Base-by-base conservation (phyloP, 1,284 basidiomycete genomes). In the Naganishia cerealis region DNA sequence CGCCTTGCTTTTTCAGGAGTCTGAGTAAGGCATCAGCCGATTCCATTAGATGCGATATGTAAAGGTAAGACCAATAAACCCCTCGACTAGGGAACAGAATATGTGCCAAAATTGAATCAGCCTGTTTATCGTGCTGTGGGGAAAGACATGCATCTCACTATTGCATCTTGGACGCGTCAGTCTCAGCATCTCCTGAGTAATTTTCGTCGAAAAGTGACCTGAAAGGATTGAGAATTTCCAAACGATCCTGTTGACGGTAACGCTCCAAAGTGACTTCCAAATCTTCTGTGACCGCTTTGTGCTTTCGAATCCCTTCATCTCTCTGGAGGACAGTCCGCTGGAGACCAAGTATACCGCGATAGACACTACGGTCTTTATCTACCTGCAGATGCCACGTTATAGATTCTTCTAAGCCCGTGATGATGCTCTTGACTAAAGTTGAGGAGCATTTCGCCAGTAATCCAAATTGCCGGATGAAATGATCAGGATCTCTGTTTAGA, bases 171-270 rank as follows among this genome's bases (percentile, higher is more conserved):
- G 62, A 59, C 54, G 67, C 67, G 40, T 71, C 67, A 53, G 67
- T 38, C 42, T 72, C 70, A 26, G 71, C 73, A 26, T 69, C 56
- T 21, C 71, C 69, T 15, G 68, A 72, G 66, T 79, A 74, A 29
- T 70, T 70, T 0, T 84, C 79, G 59, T 88, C 86, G 68, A 91
- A 87, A 0, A 86, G 82, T 24, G 83, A 78, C 12, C 84, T 83
- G 74, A 90, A 92, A 0, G 90, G 89, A 63, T 88, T 87, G 1
- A 92, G 77, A 15, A 93, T 85, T 1, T 78, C 77, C 55, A 87
- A 82, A 66, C 90, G 88, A 69, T 71, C 66, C 0, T 83, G 81
- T 3, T 80, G 78, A 66, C 81, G 82, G 75, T 90, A 91, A 59
- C 76, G 54, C 15, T 82, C 80, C 58, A 89, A 71, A 3, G 75